These are phyloP conservation scores for Alternaria triticimaculans DNA, from an alignment of 2,329 filamentous ascomycete genomes.

Conservation along the genomic window DNA sequence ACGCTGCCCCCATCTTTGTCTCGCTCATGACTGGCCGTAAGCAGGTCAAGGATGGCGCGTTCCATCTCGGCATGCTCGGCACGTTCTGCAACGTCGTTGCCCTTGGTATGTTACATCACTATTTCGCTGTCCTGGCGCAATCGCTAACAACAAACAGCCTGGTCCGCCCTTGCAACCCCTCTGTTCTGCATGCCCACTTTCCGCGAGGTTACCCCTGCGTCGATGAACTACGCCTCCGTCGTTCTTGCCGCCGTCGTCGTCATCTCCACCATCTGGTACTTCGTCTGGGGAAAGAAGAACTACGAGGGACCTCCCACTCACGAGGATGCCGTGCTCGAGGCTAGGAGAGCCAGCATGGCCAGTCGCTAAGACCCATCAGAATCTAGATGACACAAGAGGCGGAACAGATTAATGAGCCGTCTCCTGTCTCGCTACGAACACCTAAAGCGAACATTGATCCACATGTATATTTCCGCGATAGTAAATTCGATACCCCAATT, in stretches of 20 bases:
- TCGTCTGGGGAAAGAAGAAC: slow-evolving; percentile 72
- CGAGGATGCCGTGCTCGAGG: slow-evolving; percentile 41
- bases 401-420: background rate
- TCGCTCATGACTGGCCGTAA: slow-evolving; percentile 67
- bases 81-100: slow-evolving; percentile 68
- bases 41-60: slow-evolving; percentile 63
- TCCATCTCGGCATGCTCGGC: slow-evolving; percentile 68
- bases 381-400: background rate
- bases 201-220: slow-evolving; percentile 64
- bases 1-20: slow-evolving; percentile 70
- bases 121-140: background rate
- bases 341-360: slow-evolving; percentile 39
- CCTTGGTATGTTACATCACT: slow-evolving; percentile 60
- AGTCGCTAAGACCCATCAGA: slow-evolving; percentile 16
- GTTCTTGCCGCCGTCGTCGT: slow-evolving; percentile 72
- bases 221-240: slow-evolving; percentile 76
- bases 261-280: slow-evolving; percentile 71
- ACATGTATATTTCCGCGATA: background rate
- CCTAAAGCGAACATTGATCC: background rate
- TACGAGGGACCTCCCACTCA: slow-evolving; percentile 66
- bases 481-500: slow-evolving; percentile 10
- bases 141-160: slow-evolving; percentile 47
- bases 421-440: background rate
- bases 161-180: slow-evolving; percentile 72
- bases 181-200: slow-evolving; percentile 76